Evolutionary conservation across 228 moss, liverwort and hornwort species (phyloP).

Genomic region (Sphagnum fallax): DNA sequence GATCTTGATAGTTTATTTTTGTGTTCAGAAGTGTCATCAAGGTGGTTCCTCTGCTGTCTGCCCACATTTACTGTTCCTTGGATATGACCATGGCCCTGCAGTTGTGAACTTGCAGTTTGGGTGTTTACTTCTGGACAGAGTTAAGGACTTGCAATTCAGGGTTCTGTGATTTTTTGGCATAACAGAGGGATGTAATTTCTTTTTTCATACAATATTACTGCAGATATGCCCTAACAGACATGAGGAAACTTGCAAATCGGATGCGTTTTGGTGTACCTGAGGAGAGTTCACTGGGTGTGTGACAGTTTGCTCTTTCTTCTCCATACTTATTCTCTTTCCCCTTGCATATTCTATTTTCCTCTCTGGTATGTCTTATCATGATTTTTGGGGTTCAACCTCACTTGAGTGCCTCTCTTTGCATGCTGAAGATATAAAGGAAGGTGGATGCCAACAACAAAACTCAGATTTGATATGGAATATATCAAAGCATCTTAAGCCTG

Average conservation of each 20-base stretch:
- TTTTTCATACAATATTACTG: constrained; percentile 3
- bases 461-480: no score
- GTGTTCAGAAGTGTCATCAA: no score
- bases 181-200: background rate
- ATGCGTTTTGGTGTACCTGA: constrained; percentile 97
- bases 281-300: constrained; percentile 87
- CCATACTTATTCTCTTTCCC: background rate
- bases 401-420: background rate
- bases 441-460: no score
- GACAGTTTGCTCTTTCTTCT: background rate
- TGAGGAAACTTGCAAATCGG: constrained; percentile 98
- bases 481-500: background rate
- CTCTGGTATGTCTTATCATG: no score
- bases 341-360: background rate
- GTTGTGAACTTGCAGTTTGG: no score
- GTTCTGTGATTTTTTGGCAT: constrained; percentile 2
- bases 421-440: no score
- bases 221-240: constrained; percentile 95
- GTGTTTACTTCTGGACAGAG: no score
- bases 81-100: no score
- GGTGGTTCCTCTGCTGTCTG: no score
- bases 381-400: background rate
- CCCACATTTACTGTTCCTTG: no score
- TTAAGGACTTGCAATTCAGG: no score
- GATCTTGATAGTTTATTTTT: background rate